Evolutionary conservation across 73 alveolate genomes (phyloP), one percentile per base, ranked within the genome.

Genomic region (Durusdinium trenchii): DNA sequence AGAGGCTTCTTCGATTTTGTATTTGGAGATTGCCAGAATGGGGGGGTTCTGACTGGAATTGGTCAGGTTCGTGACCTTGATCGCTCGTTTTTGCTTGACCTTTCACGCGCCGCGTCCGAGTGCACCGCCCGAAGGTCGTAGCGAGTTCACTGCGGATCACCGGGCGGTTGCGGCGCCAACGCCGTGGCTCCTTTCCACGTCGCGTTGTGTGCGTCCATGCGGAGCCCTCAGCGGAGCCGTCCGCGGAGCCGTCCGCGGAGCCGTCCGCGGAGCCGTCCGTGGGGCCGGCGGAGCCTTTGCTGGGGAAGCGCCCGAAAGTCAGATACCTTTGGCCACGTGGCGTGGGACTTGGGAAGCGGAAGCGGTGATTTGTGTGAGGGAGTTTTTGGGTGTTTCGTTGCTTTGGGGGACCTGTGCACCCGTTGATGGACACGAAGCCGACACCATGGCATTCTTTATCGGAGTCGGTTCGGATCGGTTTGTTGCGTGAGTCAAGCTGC

Each of bases 241-340:
- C 23, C n/a, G 83, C 26, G 28, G 75, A 42, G 79, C 60, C 79
- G 36, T 57, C 45, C n/a, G 94, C 79, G 20, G n/a, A 6, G 76
- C 40, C 78, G 54, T 40, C 40, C 78, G 54, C 38, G 10, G 81
- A 35, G 35, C 78, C 83, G n/a, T 6, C 30, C 48, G 84, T 87
- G 38, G 84, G 40, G 47, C 51, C 23, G 51, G 71, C 62, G 7
- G 86, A 86, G 35, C 62, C 96, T 85, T 69, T 89, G 4, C 43
- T 89, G 96, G 96, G 96, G 32, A 86, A 89, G 51, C 69, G 96
- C 71, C 96, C 96, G n/a, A 89, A 89, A 40, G 96, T 89, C 54
- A 67, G 96, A 46, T 89, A 89, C 82, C 43, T 64, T 28, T 89
- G 96, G 96, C 12, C 12, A n/a, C 91, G 46, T 14, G 67, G 91